These are phyloP conservation scores for Solanum piurae DNA, from an alignment of 257 asterid species.

Conservation along the genomic window DNA sequence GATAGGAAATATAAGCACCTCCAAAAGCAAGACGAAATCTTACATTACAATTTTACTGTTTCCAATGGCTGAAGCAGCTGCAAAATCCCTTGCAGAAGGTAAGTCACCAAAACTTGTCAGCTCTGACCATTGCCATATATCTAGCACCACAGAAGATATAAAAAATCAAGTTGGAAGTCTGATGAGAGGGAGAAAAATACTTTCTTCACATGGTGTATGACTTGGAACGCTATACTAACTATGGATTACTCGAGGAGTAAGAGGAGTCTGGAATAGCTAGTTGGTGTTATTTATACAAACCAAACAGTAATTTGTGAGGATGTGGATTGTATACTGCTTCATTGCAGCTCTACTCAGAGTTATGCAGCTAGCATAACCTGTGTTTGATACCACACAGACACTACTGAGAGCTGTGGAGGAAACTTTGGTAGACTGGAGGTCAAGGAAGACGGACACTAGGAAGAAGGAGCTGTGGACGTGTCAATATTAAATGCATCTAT, in stretches of 20 bases:
- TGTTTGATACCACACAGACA: neutral
- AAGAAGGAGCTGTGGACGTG: neutral
- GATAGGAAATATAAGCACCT: conserved; percentile 7
- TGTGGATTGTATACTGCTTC: neutral
- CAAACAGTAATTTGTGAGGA: neutral
- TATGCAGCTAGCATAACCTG: neutral
- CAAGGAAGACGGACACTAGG: neutral
- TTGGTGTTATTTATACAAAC: neutral
- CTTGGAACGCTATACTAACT: neutral
- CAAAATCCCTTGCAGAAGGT: conserved; percentile 94
- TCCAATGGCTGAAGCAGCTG: conserved; percentile 93
- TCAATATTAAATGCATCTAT: neutral
- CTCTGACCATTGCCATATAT: conserved; percentile 99
- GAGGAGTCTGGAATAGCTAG: neutral
- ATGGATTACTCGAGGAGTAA: neutral
- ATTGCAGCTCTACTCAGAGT: neutral
- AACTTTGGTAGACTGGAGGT: neutral
- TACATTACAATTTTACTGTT: conserved; percentile 89
- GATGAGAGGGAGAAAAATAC: neutral
- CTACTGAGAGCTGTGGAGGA: neutral
- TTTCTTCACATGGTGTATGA: neutral
- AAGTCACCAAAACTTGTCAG: conserved; percentile 95
- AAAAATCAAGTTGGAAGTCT: neutral
- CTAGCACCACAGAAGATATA: conserved; percentile 14
- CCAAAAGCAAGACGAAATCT: conserved; percentile 6